Percentiles rank a stretch among this genome's conserved stretches.
phyloP scores from a whole-genome alignment of 192 early-diverging fungal species.

The Paraglomus occultum region DNA sequence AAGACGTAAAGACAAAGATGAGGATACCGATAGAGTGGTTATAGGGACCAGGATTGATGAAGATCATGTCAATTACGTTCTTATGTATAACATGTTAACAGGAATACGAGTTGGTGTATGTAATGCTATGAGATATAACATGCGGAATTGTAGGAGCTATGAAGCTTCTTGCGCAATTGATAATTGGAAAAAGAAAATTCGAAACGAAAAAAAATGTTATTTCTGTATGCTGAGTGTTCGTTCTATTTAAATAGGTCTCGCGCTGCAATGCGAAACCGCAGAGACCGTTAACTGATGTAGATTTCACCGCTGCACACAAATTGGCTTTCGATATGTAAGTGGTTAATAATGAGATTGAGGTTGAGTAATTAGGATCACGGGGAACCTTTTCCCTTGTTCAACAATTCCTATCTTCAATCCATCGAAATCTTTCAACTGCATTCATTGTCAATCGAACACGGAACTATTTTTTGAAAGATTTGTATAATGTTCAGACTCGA shows the following conservation, averaged over 20 bases:
- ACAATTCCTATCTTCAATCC: neutral
- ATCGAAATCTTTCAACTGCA: neutral
- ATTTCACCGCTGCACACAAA: slow-evolving; percentile 89
- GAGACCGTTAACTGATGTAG: slow-evolving; percentile 68
- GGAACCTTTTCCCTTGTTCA: neutral
- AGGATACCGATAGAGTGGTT: slow-evolving; percentile 44
- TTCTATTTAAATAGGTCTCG: slow-evolving; percentile 55
- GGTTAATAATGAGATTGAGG: neutral
- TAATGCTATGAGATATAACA: slow-evolving; percentile 12
- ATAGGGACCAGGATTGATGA: slow-evolving; percentile 89
- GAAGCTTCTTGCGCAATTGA: neutral
- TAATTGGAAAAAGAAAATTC: slow-evolving; percentile 20
- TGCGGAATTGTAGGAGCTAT: neutral
- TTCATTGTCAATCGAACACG: neutral
- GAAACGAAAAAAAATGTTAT: neutral
- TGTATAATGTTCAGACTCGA: too few relatives aligned
- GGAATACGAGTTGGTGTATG: slow-evolving; percentile 88
- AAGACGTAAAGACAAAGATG: slow-evolving; percentile 35
- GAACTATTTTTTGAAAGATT: too few relatives aligned
- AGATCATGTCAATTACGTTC: slow-evolving; percentile 92
- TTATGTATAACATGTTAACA: slow-evolving; percentile 99
- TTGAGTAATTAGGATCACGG: neutral
- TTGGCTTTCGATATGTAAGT: slow-evolving; percentile 91
- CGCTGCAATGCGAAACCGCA: slow-evolving; percentile 83
- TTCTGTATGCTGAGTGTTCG: neutral